A percentile compares a stretch with the other conserved stretches of the same genome.
Evolutionary conservation across 1,284 basidiomycete genomes (phyloP).

Genomic region (Neonothopanus nambi): DNA sequence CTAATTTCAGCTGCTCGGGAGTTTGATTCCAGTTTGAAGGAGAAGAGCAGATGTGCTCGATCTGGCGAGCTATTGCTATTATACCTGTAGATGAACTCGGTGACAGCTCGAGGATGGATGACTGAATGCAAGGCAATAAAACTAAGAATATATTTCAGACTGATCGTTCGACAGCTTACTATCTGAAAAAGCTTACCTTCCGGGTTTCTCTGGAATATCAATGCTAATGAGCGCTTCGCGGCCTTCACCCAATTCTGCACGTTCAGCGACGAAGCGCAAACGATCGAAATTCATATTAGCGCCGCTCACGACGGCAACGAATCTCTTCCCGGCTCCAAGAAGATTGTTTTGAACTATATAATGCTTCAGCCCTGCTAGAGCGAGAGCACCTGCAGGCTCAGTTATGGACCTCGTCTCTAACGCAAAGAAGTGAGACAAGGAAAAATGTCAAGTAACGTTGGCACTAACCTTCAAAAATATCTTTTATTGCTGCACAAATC

Average conservation of each 20-base stretch:
- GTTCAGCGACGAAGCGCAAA: constrained; percentile 94
- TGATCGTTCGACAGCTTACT: neutral
- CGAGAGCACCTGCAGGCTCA: constrained; percentile 96
- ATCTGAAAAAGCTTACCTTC: constrained; percentile 61
- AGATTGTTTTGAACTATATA: constrained; percentile 85
- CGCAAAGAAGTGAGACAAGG: constrained; percentile 7
- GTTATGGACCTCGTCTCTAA: constrained; percentile 92
- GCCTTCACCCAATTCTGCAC: constrained; percentile 95
- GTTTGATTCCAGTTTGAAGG: constrained; percentile 80
- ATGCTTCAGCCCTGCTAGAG: constrained; percentile 90
- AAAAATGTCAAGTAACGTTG: constrained; percentile 7
- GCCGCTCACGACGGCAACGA: constrained; percentile 91
- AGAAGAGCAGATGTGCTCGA: constrained; percentile 85
- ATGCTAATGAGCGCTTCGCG: constrained; percentile 92
- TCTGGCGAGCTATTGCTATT: constrained; percentile 47
- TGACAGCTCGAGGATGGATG: constrained; percentile 90
- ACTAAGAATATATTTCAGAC: constrained; percentile 40
- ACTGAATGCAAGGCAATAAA: constrained; percentile 87
- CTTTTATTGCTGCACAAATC: constrained; percentile 98
- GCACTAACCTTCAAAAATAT: constrained; percentile 90
- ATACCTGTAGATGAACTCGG: constrained; percentile 97
- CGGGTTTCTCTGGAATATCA: constrained; percentile 89
- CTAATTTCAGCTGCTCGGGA: constrained; percentile 69
- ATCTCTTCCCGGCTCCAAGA: constrained; percentile 80
- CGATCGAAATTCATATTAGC: constrained; percentile 99